Evolutionary conservation across 345 rosid species (phyloP).

Genomic region (Kandelia obovata): DNA sequence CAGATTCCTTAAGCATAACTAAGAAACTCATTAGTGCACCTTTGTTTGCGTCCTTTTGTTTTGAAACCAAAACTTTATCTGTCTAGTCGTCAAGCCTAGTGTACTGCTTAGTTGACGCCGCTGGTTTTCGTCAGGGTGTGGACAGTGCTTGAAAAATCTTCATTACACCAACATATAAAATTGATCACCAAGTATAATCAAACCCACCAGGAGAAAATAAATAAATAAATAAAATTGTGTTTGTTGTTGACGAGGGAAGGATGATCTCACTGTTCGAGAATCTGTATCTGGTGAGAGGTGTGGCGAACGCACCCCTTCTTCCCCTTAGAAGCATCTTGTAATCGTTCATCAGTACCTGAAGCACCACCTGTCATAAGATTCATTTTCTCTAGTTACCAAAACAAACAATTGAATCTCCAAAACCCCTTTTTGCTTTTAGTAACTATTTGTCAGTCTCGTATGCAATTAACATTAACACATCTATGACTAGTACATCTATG

Average conservation of each 20-base stretch:
- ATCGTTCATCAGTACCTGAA: conserved; percentile 38
- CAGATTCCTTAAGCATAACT: no score
- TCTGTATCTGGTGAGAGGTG: conserved; percentile 37
- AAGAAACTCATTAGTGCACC: conserved; percentile 26
- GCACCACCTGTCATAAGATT: conserved; percentile 20
- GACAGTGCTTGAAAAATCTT: conserved; percentile 59
- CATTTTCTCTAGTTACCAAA: conserved; percentile 11
- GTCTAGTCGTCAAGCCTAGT: conserved; percentile 44
- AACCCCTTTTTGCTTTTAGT: background rate
- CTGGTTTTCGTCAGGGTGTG: conserved; percentile 64
- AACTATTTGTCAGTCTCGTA: background rate
- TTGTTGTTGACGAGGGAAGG: background rate
- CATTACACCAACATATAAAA: background rate
- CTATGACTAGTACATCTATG: background rate
- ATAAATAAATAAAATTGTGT: no score
- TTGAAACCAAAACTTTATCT: conserved; percentile 82
- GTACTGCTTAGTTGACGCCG: conserved; percentile 43
- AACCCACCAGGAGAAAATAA: no score
- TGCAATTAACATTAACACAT: conserved; percentile 5
- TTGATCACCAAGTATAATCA: background rate
- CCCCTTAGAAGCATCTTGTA: conserved; percentile 14
- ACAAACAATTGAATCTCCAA: no score
- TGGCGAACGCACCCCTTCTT: conserved; percentile 51
- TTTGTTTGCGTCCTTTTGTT: conserved; percentile 71
- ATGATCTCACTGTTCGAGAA: conserved; percentile 49